Percentiles rank a stretch among this genome's conserved stretches.
Conservation (phyloP, 192 early-diverging fungal species). For the Bifiguratus adelaidae region DNA sequence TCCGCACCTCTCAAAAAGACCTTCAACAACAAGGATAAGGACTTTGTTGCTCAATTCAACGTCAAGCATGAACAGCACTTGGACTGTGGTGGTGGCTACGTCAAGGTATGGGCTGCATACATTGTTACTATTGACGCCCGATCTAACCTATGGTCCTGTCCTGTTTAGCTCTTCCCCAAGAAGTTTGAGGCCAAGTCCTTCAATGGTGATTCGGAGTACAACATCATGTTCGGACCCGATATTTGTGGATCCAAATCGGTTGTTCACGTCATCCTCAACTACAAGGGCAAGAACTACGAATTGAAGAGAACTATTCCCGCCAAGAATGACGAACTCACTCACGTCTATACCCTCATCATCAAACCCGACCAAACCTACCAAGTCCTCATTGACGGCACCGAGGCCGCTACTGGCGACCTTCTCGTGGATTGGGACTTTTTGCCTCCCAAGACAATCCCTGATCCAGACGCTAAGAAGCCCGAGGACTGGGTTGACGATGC, state of each 20-base stretch:
- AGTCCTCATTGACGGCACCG: slow-evolving; percentile 62
- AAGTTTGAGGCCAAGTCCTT: slow-evolving; percentile 69
- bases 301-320: slow-evolving; percentile 58
- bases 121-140: background rate
- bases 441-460: slow-evolving; percentile 67
- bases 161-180: slow-evolving; percentile 59
- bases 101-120: slow-evolving; percentile 44
- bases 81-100: slow-evolving; percentile 88
- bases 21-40: slow-evolving; percentile 77
- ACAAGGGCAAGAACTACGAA: slow-evolving; percentile 86
- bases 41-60: slow-evolving; percentile 80
- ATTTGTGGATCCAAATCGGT: slow-evolving; percentile 86
- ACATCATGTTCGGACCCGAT: slow-evolving; percentile 86
- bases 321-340: slow-evolving; percentile 70
- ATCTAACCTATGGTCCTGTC: background rate
- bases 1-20: slow-evolving; percentile 59
- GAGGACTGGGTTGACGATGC: slow-evolving; percentile 81
- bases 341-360: slow-evolving; percentile 83
- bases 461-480: slow-evolving; percentile 78
- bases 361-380: slow-evolving; percentile 72
- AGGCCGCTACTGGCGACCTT: slow-evolving; percentile 69
- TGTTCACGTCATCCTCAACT: slow-evolving; percentile 92
- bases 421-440: slow-evolving; percentile 72
- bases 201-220: slow-evolving; percentile 74
- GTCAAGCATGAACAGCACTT: slow-evolving; percentile 86